These are phyloP conservation scores for Leishmania amazonensis DNA, from an alignment of 208 protist species.

Conservation along the genomic window DNA sequence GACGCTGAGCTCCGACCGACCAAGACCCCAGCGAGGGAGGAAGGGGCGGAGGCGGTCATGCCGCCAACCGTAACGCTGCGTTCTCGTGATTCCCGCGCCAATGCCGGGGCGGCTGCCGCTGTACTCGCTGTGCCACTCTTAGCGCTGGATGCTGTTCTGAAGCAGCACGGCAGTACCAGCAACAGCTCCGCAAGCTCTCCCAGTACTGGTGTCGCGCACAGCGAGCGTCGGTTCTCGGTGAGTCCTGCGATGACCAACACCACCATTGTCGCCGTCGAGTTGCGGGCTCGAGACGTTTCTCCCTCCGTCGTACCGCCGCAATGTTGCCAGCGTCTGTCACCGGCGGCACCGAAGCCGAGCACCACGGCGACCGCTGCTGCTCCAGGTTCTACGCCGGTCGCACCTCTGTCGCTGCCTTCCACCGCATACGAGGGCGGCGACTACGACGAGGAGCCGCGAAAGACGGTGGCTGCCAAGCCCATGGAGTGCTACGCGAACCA, in stretches of 20 bases:
- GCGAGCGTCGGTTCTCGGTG: not conserved
- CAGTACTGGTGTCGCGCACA: not conserved
- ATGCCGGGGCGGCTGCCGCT: not conserved
- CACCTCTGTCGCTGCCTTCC: not conserved
- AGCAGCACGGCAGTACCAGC: not conserved
- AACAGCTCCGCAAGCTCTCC: not conserved
- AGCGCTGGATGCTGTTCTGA: conserved; percentile 12
- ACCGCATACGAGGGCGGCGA: not conserved
- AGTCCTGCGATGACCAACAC: not conserved
- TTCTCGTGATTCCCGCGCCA: not conserved
- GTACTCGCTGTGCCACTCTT: conserved; percentile 8
- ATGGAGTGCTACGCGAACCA: not conserved
- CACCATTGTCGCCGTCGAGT: not conserved
- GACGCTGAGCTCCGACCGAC: not conserved
- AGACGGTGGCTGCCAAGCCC: conserved; percentile 28
- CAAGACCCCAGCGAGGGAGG: not conserved
- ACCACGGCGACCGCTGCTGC: not conserved
- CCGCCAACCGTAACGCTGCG: conserved; percentile 21
- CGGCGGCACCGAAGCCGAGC: not conserved
- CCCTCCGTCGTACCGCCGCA: conserved; percentile 19
- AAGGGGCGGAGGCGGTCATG: not conserved
- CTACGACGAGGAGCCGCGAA: conserved; percentile 10
- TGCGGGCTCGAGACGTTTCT: conserved; percentile 13
- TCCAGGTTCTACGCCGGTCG: not conserved
- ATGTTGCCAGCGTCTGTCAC: conserved; percentile 4